Base-by-base conservation (phyloP, 345 rosid genomes). In the Populus davidiana region DNA sequence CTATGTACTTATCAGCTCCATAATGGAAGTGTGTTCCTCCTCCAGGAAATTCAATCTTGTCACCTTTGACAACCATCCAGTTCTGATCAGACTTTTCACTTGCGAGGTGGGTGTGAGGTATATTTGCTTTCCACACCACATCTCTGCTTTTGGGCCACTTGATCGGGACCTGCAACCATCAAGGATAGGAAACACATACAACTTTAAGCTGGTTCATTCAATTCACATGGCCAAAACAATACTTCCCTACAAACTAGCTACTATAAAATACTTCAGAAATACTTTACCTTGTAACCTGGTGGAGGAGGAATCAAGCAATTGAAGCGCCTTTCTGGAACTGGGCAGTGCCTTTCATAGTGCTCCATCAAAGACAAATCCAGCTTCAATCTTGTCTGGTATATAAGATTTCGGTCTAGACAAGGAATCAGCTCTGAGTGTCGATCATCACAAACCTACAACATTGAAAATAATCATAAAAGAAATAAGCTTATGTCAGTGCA, bases 61-160 rank as follows among this genome's bases (percentile, higher is more conserved):
- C 97, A 67, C 98, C 99, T 91, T 92, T 91, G 2, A 90, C 98
- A 88, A 91, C 94, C 99, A 96, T 96, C 99, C 99, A 96, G 79
- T 96, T 96, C 90, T 96, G 99, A 79, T 94, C 98, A 86, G 99
- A 96, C 83, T 96, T 96, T 78, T 96, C 98, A 72, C 87, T 89
- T 67, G 99, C 99, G 83, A 96, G 97, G 86, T 94, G 99, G 70
- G 97, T 96, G 80, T 96, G 99, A 80, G 99, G 99, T 81, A 96
- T 96, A 86, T 96, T 96, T 4, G 86, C 99, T 86, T 96, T 89
- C 99, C 99, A 96, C 9, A 94, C 99, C 83, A 92, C 97, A 86
- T 96, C 99, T 89, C 99, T 88, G 83, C 99, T 96, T 82, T 88
- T 91, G 17, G 99, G 99, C 98, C 99, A 96, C 91, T 93, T 96